A percentile compares a stretch with the other conserved stretches of the same genome.
Evolutionary conservation across 495 filamentous ascomycete genomes (phyloP).

Genomic region (Diplogelasinospora grovesii): DNA sequence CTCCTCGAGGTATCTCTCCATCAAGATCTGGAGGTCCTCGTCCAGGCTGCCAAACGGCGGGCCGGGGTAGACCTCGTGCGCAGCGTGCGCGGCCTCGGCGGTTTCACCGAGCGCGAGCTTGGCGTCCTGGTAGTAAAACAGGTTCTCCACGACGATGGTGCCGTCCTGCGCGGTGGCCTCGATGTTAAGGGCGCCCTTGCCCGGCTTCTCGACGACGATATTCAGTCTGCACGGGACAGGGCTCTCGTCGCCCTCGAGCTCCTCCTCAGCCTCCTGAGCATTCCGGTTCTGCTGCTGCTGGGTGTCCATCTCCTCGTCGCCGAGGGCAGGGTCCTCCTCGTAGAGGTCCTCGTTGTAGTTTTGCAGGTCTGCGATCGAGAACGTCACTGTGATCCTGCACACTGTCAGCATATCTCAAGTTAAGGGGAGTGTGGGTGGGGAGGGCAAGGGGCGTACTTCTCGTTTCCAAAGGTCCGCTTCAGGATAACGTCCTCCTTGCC

Average conservation of each 20-base stretch:
- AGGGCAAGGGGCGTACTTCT: constrained; percentile 55
- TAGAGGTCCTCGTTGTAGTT: constrained; percentile 49
- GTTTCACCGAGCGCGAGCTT: constrained; percentile 54
- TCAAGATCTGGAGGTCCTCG: constrained; percentile 83
- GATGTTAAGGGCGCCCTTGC: constrained; percentile 72
- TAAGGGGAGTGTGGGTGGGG: too few species aligned
- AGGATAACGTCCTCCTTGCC: constrained; percentile 85
- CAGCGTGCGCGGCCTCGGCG: constrained; percentile 39
- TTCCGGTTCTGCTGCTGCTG: constrained; percentile 35
- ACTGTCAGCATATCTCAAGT: constrained; percentile 11
- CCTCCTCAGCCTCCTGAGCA: constrained; percentile 41
- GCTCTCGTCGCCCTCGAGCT: constrained; percentile 47
- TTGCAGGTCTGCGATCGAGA: constrained; percentile 88
- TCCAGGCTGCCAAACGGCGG: constrained; percentile 92
- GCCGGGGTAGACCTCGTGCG: constrained; percentile 77
- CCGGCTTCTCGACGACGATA: constrained; percentile 78
- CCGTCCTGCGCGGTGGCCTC: constrained; percentile 85
- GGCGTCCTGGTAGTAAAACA: constrained; percentile 74
- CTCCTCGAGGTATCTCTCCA: constrained; percentile 94
- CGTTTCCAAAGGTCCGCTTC: constrained; percentile 74
- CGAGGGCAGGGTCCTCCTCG: constrained; percentile 57
- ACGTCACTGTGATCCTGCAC: constrained; percentile 78
- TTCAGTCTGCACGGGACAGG: constrained; percentile 78
- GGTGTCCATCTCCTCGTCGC: constrained; percentile 55
- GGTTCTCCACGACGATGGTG: constrained; percentile 80